These are phyloP conservation scores for Boletus insuetus DNA, from an alignment of 768 basidiomycete species.

Conservation along the genomic window DNA sequence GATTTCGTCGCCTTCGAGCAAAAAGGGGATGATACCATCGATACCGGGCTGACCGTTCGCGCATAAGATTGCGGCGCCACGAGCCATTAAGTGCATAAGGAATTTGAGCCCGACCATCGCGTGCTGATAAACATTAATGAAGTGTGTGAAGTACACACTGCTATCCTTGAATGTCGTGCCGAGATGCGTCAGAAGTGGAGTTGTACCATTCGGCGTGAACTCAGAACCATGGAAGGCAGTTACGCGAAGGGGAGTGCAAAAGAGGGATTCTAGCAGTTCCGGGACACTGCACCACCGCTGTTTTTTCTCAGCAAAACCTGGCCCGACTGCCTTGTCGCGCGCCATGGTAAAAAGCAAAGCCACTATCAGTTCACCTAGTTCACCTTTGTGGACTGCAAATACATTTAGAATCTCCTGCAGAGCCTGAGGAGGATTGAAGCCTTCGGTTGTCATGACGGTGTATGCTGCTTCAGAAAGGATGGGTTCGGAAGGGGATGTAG, in stretches of 20 bases:
- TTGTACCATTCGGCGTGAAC: too few relatives aligned
- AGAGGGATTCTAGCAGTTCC: neutral
- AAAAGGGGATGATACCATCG: neutral
- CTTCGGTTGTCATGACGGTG: neutral
- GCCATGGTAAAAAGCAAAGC: neutral
- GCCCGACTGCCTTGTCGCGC: neutral
- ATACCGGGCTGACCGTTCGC: too few relatives aligned
- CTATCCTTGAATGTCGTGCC: too few relatives aligned
- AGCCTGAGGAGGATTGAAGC: neutral
- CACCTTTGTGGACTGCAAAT: neutral
- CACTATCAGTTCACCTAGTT: neutral
- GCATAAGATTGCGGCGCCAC: too few relatives aligned
- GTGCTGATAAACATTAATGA: too few relatives aligned
- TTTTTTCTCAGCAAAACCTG: too few relatives aligned
- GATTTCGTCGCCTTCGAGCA: neutral
- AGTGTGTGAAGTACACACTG: too few relatives aligned
- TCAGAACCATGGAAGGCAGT: too few relatives aligned
- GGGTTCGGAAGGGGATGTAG: neutral
- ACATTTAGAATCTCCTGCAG: neutral
- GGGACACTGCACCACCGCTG: neutral
- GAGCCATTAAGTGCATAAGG: too few relatives aligned
- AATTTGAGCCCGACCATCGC: too few relatives aligned
- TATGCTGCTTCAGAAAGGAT: neutral
- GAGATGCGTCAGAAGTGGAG: too few relatives aligned
- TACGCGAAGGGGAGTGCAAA: neutral